Base-by-base conservation (phyloP, 768 basidiomycete genomes). In the Austroboletus eburneus region DNA sequence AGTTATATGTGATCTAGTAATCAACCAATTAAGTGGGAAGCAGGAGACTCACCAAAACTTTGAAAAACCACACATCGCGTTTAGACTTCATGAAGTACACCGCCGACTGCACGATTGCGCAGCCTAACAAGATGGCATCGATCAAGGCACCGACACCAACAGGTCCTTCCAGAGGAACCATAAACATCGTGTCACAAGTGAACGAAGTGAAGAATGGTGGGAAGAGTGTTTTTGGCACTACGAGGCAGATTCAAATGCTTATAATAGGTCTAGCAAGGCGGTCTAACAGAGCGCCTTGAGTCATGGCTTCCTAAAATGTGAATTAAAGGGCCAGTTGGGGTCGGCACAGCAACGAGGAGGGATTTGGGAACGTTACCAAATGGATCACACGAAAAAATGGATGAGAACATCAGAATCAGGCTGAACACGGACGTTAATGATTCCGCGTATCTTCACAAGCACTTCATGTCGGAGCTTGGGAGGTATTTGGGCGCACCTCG, bases 141-240 rank as follows among this genome's bases (percentile, higher is more conserved):
- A 59, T 27, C 29, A 65, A 44, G 9, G 52, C 42, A 25, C 59
- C 57, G 23, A 62, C 21, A 27, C 48, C 43, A 17, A 64, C 45
- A 6, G 60, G 61, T 39, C 63, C 61, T 43, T 52, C 59, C 50
- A 62, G 57, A 57, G 54, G 57, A 37, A 20, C 60, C 56, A 56
- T 50, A 17, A 35, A 6, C n/a, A 35, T 6, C 27, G 17, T 50
- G 37, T 39, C 17, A 33, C 23, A 37, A 43, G 43, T 37, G 41
- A 49, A 34, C 1, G 33, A 37, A 2, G 22, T 1, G 34, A 51
- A 42, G 43, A 32, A 24, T 27, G 33, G 25, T 9, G 16, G 34
- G 37, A 29, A 3, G 16, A 38, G 22, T 14, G 7, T 5, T 32
- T 32, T 13, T 17, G 17, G 12, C 24, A 23, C 30, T 18, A 10